A percentile compares a stretch with the other conserved stretches of the same genome.
Evolutionary conservation across 2,329 filamentous ascomycete genomes (phyloP).

Genomic region (Apiospora pterosperma): DNA sequence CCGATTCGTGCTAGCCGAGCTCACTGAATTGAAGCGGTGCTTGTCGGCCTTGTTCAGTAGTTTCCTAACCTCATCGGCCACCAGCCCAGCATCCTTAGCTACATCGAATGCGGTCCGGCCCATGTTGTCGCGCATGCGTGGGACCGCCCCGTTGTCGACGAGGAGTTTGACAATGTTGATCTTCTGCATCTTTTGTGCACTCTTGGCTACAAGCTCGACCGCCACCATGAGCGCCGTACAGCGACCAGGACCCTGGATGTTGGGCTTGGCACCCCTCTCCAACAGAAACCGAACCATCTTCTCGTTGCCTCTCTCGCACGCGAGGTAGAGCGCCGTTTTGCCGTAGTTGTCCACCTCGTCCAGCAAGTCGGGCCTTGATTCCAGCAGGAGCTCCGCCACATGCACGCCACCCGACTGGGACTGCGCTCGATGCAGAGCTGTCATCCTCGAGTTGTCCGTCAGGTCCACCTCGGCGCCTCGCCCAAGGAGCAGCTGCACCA

Average conservation of each 20-base stretch:
- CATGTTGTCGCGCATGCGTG: constrained; percentile 14
- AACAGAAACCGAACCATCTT: constrained; percentile 24
- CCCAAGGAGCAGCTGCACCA: constrained; percentile 24
- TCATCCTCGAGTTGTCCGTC: constrained; percentile 18
- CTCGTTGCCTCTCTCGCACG: constrained; percentile 22
- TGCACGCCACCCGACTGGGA: constrained; percentile 16
- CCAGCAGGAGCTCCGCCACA: constrained; percentile 23
- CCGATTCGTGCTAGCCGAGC: background rate
- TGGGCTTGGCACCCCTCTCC: constrained; percentile 16
- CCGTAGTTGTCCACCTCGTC: constrained; percentile 18
- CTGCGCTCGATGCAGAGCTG: constrained; percentile 26
- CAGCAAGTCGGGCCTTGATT: constrained; percentile 9
- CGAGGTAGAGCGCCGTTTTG: constrained; percentile 22
- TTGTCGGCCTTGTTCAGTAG: constrained; percentile 10
- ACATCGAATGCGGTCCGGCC: constrained; percentile 15
- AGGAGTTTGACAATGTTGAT: constrained; percentile 15
- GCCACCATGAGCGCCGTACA: constrained; percentile 23
- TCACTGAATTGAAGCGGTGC: background rate
- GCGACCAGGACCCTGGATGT: constrained; percentile 17
- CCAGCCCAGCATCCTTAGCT: constrained; percentile 18
- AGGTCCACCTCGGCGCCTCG: constrained; percentile 20
- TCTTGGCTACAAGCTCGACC: constrained; percentile 20
- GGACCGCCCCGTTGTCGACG: constrained; percentile 17
- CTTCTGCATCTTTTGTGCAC: constrained; percentile 18
- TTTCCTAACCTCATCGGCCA: constrained; percentile 14